A percentile compares a stretch with the other conserved stretches of the same genome.
These are phyloP conservation scores for Ceratocystis destructans DNA, from an alignment of 2,329 filamentous ascomycete species.

Conservation along the genomic window DNA sequence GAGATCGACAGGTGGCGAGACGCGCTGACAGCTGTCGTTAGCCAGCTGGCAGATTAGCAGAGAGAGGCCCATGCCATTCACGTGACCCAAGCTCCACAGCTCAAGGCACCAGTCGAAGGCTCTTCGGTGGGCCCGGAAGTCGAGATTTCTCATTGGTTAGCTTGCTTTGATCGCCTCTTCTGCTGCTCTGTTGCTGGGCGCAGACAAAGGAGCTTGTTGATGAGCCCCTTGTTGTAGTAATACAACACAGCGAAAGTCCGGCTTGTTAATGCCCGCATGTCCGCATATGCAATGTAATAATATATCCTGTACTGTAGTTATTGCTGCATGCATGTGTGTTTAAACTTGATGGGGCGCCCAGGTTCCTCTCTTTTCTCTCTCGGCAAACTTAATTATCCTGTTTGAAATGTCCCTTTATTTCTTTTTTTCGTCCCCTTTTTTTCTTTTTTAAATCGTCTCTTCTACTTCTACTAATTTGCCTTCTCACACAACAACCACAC, in stretches of 20 bases:
- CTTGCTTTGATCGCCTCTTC: not conserved
- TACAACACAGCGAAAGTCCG: not conserved
- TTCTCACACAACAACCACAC: not conserved
- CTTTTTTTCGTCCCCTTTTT: constrained; percentile 5
- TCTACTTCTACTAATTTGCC: not conserved
- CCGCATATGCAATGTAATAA: not conserved
- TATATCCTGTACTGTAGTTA: not conserved
- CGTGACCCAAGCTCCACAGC: too few species aligned
- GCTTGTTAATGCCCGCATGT: not conserved
- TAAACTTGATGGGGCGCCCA: not conserved
- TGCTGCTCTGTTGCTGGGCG: not conserved
- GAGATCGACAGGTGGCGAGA: too few species aligned
- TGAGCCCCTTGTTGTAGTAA: not conserved
- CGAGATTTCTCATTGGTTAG: not conserved
- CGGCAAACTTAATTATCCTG: not conserved
- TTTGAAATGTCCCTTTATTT: constrained; percentile 1
- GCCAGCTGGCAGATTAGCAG: not conserved
- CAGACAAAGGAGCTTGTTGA: not conserved
- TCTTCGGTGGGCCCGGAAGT: constrained; percentile 10
- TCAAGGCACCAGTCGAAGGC: too few species aligned
- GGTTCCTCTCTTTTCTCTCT: not conserved
- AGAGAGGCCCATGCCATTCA: not conserved
- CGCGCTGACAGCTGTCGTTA: too few species aligned
- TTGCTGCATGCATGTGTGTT: not conserved
- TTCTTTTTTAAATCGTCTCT: not conserved